Conservation (phyloP, 2,329 filamentous ascomycete genomes). For the Arthroderma uncinatum region DNA sequence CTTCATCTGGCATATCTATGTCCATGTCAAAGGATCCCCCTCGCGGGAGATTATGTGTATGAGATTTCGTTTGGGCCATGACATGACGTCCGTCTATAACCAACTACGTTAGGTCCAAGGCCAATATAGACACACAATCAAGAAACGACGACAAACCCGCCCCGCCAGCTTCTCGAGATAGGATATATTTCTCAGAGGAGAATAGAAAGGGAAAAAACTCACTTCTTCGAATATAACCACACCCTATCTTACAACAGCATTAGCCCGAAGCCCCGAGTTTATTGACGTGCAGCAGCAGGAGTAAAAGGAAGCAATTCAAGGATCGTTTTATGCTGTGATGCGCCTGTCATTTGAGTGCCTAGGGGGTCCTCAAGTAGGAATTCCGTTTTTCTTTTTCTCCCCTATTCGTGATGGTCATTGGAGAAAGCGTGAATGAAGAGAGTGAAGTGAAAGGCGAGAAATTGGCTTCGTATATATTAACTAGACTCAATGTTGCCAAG, state of each 20-base stretch:
- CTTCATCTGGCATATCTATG: neutral
- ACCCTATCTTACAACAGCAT: neutral
- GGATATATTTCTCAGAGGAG: neutral
- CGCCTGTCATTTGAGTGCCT: neutral
- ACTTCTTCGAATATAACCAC: neutral
- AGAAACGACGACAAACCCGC: neutral
- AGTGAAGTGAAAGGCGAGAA: neutral
- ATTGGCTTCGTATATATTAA: constrained; percentile 2
- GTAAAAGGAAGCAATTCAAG: neutral
- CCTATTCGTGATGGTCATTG: neutral
- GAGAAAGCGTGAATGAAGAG: neutral
- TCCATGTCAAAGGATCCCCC: neutral
- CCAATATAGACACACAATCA: neutral
- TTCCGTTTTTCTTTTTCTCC: constrained; percentile 1
- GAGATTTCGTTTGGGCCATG: constrained; percentile 11
- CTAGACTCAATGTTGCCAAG: neutral
- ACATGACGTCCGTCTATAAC: constrained; percentile 9
- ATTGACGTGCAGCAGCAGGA: neutral
- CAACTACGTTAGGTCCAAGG: neutral
- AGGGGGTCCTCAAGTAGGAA: neutral
- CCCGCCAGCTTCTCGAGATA: neutral
- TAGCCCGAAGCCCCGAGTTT: neutral
- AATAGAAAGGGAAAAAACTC: neutral
- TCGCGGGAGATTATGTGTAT: neutral
- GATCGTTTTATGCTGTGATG: neutral